Percentiles rank a stretch among this genome's conserved stretches.
phyloP scores from a whole-genome alignment of 2,329 filamentous ascomycete species.

The Alternaria alternata region DNA sequence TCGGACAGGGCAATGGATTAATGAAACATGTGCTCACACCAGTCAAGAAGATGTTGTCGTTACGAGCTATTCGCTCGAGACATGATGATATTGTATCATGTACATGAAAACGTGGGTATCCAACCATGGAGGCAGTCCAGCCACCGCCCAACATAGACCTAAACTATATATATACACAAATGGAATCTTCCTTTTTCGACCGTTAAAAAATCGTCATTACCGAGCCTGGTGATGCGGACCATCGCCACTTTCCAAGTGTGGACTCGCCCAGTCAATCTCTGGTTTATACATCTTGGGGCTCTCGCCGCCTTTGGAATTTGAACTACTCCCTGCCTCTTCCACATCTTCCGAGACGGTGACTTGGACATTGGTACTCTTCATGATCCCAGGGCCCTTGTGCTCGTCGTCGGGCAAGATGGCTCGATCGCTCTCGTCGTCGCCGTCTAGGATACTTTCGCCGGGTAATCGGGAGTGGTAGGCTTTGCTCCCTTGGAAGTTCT shows the following conservation, averaged over 20 bases:
- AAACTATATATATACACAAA: background rate
- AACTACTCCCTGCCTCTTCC: background rate
- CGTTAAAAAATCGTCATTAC: background rate
- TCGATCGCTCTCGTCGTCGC: constrained; percentile 37
- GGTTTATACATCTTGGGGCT: constrained; percentile 12
- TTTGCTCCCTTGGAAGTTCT: constrained; percentile 26
- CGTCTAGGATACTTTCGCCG: constrained; percentile 34
- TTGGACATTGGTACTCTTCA: constrained; percentile 36
- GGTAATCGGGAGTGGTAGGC: constrained; percentile 31
- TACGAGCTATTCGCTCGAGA: background rate
- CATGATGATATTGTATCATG: background rate
- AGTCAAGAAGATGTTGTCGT: background rate
- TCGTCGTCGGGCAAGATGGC: constrained; percentile 32
- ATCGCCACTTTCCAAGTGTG: constrained; percentile 2
- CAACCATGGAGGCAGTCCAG: background rate
- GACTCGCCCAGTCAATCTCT: constrained; percentile 19
- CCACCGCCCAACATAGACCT: background rate
- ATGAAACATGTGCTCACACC: background rate
- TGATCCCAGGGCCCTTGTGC: constrained; percentile 30
- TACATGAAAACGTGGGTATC: constrained; percentile 1
- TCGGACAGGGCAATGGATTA: background rate
- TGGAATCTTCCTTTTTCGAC: background rate
- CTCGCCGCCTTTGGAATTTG: background rate
- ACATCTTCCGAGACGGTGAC: constrained; percentile 25
- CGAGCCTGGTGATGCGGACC: background rate